These are phyloP conservation scores for Nothophytophthora sp. DNA, from an alignment of 352 stramenopile species.

Conservation along the genomic window DNA sequence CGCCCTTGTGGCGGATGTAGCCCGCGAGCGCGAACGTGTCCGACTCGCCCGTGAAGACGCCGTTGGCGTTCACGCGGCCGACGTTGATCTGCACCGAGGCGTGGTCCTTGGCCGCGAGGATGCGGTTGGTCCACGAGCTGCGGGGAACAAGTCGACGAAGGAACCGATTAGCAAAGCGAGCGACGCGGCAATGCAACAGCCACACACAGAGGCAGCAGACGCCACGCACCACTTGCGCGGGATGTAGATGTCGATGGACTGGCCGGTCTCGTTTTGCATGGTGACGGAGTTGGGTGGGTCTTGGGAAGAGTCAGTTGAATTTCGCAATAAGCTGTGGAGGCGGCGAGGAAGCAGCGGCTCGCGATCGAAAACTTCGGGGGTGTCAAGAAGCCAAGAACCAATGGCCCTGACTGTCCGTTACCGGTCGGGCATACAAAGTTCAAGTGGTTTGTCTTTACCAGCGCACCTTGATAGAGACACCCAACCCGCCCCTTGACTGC, in stretches of 20 bases:
- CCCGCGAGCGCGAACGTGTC: conserved; percentile 95
- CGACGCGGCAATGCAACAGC: conserved; percentile 2
- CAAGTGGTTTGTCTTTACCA: conserved; percentile 25
- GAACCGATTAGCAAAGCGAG: not conserved
- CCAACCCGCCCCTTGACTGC: no score
- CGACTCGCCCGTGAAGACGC: conserved; percentile 96
- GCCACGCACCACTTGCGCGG: conserved; percentile 94
- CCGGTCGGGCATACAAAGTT: conserved; percentile 55
- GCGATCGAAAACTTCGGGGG: no score
- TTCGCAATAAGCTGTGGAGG: conserved; percentile 37
- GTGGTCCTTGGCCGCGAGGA: conserved; percentile 98
- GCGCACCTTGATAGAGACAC: conserved; percentile 4
- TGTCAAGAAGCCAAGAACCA: conserved; percentile 71
- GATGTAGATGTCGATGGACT: conserved; percentile 99
- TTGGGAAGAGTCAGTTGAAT: conserved; percentile 65
- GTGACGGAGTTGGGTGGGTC: conserved; percentile 38
- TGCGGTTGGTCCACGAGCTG: conserved; percentile 98
- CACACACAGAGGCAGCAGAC: not conserved
- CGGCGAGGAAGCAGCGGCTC: no score
- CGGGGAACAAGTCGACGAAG: not conserved
- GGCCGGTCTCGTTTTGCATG: conserved; percentile 98
- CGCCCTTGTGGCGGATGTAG: conserved; percentile 97
- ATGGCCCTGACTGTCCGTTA: conserved; percentile 87
- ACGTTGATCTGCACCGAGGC: conserved; percentile 98
- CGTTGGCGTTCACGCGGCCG: conserved; percentile 96